These are phyloP conservation scores for Tricholoma terreum DNA, from an alignment of 768 basidiomycete species.

Conservation along the genomic window DNA sequence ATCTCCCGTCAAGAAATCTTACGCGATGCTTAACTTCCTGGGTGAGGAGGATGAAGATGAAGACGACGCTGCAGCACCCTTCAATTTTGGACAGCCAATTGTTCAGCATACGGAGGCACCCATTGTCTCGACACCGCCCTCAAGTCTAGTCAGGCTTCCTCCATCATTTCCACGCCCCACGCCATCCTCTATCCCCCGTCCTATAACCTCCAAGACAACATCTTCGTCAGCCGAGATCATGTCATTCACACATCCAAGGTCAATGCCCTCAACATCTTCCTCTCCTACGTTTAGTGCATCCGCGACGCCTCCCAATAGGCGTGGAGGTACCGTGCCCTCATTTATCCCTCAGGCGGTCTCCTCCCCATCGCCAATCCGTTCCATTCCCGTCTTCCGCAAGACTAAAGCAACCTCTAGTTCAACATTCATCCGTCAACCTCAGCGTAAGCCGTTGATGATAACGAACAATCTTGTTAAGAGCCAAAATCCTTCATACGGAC, in stretches of 20 bases:
- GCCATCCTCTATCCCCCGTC: constrained; percentile 54
- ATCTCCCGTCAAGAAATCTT: constrained; percentile 23
- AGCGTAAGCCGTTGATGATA: constrained; percentile 36
- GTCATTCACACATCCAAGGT: constrained; percentile 34
- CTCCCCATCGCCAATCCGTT: constrained; percentile 41
- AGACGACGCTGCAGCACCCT: constrained; percentile 7
- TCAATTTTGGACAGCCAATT: constrained; percentile 12
- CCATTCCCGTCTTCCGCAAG: constrained; percentile 22
- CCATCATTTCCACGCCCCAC: constrained; percentile 29
- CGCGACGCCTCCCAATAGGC: constrained; percentile 53
- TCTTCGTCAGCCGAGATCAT: constrained; percentile 26
- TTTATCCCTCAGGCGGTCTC: constrained; percentile 61
- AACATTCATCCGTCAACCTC: constrained; percentile 45
- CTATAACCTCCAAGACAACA: constrained; percentile 28
- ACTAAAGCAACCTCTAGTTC: constrained; percentile 31
- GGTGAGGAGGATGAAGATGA: constrained; percentile 21
- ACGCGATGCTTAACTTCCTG: constrained; percentile 36
- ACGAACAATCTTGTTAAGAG: constrained; percentile 22
- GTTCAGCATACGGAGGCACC: neutral
- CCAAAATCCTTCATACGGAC: constrained; percentile 18
- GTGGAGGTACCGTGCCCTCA: constrained; percentile 44
- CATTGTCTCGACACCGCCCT: constrained; percentile 11
- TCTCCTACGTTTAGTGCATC: constrained; percentile 32
- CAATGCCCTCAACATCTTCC: constrained; percentile 14
- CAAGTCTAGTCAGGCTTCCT: constrained; percentile 24